Conservation (phyloP, 306 rosid species). For the Pyrus betulifolia region DNA sequence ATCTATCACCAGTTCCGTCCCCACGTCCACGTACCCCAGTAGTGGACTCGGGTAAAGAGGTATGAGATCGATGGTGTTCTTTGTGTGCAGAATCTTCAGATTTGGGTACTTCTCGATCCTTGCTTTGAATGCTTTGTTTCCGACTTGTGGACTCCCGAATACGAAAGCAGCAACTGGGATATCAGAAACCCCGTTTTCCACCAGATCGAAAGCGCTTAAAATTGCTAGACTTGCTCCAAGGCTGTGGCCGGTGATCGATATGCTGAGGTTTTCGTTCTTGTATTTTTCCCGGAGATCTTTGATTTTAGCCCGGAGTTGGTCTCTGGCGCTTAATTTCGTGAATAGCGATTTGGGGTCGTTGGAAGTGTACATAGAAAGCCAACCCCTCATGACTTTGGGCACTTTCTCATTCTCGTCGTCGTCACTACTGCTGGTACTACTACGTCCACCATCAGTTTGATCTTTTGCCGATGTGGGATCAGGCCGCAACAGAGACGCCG, state of each 20-base stretch:
- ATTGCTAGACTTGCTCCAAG: slow-evolving; percentile 50
- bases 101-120: not conserved
- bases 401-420: not conserved
- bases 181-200: slow-evolving; percentile 37
- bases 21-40: slow-evolving; percentile 26
- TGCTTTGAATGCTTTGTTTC: slow-evolving; percentile 16
- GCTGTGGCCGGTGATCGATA: slow-evolving; percentile 48
- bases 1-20: slow-evolving; percentile 39
- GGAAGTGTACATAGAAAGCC: slow-evolving; percentile 56
- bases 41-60: slow-evolving; percentile 38
- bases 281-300: slow-evolving; percentile 21
- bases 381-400: slow-evolving; percentile 58
- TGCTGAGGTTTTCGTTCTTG: slow-evolving; percentile 44
- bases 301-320: slow-evolving; percentile 26
- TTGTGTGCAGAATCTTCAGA: slow-evolving; percentile 35
- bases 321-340: slow-evolving; percentile 43
- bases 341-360: slow-evolving; percentile 36
- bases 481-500: slow-evolving; percentile 9
- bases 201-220: slow-evolving; percentile 47
- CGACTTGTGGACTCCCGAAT: slow-evolving; percentile 32
- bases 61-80: slow-evolving; percentile 37
- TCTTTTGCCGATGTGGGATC: not conserved
- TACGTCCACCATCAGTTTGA: not conserved
- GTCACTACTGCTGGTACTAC: not conserved
- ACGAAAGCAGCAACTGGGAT: slow-evolving; percentile 44